Evolutionary conservation across 2,329 filamentous ascomycete genomes (phyloP).

Genomic region (Leptographium procerum): DNA sequence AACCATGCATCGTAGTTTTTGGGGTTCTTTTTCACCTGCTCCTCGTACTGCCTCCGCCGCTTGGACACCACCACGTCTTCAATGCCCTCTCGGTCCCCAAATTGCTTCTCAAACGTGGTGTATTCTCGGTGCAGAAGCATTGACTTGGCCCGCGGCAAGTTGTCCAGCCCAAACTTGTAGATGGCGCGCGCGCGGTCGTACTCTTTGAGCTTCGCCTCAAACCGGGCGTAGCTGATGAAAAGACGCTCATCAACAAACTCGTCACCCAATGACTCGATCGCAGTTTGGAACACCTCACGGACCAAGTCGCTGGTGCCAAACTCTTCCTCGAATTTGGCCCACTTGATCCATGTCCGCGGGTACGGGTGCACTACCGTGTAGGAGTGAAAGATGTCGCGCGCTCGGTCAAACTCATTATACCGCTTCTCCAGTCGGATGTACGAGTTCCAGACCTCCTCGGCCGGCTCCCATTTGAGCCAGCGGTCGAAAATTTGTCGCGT

Average conservation of each 20-base stretch:
- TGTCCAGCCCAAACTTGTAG: conserved; percentile 92
- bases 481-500: conserved; percentile 91
- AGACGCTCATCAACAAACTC: conserved; percentile 94
- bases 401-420: conserved; percentile 82
- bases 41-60: conserved; percentile 83
- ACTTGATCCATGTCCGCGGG: conserved; percentile 96
- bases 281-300: conserved; percentile 78
- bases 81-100: conserved; percentile 82
- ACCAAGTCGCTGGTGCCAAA: conserved; percentile 85
- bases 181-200: conserved; percentile 89
- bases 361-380: conserved; percentile 92
- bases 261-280: conserved; percentile 81
- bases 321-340: conserved; percentile 95
- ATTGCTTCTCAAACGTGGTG: conserved; percentile 97
- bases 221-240: conserved; percentile 91
- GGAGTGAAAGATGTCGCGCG: conserved; percentile 77
- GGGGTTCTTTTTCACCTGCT: conserved; percentile 83
- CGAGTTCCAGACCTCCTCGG: conserved; percentile 87
- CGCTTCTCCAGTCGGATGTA: conserved; percentile 97
- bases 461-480: conserved; percentile 98
- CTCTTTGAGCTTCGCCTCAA: conserved; percentile 89
- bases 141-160: conserved; percentile 78
- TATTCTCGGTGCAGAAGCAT: conserved; percentile 82
- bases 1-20: conserved; percentile 98
- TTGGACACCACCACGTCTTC: conserved; percentile 96